A percentile compares a stretch with the other conserved stretches of the same genome.
phyloP scores from a whole-genome alignment of 208 protist species.

The Strigomonas culicis region DNA sequence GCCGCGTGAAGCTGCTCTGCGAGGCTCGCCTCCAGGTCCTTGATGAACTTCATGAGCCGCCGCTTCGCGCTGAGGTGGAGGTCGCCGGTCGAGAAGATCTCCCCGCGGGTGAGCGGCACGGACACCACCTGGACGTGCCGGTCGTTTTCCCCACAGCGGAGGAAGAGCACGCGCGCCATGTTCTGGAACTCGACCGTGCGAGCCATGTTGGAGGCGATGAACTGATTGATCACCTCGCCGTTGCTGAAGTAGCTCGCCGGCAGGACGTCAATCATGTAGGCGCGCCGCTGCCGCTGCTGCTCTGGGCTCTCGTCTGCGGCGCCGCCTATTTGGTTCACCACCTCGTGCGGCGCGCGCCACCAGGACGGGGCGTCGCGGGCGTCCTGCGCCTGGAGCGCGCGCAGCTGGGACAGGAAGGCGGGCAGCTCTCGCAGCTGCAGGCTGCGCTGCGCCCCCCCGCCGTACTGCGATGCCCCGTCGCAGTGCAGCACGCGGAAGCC shows the following conservation, averaged over 20 bases:
- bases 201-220: constrained; percentile 47
- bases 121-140: constrained; percentile 13
- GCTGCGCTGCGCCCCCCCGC: no score
- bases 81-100: constrained; percentile 62
- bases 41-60: constrained; percentile 90
- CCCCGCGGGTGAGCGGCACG: constrained; percentile 77
- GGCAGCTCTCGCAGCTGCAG: no score
- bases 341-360: no score
- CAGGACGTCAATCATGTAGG: constrained; percentile 63
- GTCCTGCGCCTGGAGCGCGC: no score
- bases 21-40: constrained; percentile 63
- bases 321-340: no score
- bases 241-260: constrained; percentile 53
- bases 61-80: constrained; percentile 88
- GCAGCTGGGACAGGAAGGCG: no score
- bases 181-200: constrained; percentile 67
- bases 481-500: constrained; percentile 89
- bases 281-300: constrained; percentile 16
- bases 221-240: constrained; percentile 41
- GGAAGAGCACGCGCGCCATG: constrained; percentile 45
- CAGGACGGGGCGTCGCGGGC: no score
- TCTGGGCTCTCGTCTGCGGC: no score
- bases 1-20: constrained; percentile 79
- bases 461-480: constrained; percentile 92
- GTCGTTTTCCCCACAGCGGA: neutral